phyloP scores from a whole-genome alignment of 2,329 filamentous ascomycete species.

The Coleophoma eucalyptorum region DNA sequence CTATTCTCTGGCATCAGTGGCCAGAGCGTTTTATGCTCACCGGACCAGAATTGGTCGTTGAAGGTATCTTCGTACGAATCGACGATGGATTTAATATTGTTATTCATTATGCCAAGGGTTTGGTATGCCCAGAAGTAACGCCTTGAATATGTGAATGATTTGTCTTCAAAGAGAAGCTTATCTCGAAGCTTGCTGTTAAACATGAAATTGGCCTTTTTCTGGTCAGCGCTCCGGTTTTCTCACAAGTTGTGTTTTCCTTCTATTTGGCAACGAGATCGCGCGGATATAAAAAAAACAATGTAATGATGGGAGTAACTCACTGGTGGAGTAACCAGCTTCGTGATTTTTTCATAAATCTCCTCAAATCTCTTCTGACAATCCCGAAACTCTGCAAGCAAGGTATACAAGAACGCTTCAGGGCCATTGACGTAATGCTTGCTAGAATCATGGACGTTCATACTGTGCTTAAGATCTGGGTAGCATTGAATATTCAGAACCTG shows the following conservation, averaged over 20 bases:
- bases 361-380: slow-evolving; percentile 53
- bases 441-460: slow-evolving; percentile 50
- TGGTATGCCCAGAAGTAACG: slow-evolving; percentile 62
- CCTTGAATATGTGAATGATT: slow-evolving; percentile 55
- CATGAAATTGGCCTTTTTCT: slow-evolving; percentile 45
- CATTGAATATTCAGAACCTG: slow-evolving; percentile 55
- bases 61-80: slow-evolving; percentile 54
- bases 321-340: slow-evolving; percentile 54
- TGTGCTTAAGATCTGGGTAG: slow-evolving; percentile 55
- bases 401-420: slow-evolving; percentile 56
- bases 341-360: slow-evolving; percentile 52
- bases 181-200: slow-evolving; percentile 53
- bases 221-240: background rate
- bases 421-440: slow-evolving; percentile 55
- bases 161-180: slow-evolving; percentile 57
- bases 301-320: slow-evolving; percentile 22
- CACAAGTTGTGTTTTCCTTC: background rate
- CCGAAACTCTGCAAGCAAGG: slow-evolving; percentile 54
- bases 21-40: slow-evolving; percentile 51
- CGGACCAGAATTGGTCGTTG: slow-evolving; percentile 54
- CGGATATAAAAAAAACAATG: background rate
- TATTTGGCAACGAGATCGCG: background rate
- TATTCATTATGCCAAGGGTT: slow-evolving; percentile 55
- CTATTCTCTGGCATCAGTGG: slow-evolving; percentile 44
- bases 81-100: slow-evolving; percentile 54